Percentiles rank a stretch among this genome's conserved stretches.
These are phyloP conservation scores for Pythium rhizo-oryzae DNA, from an alignment of 352 stramenopile genomes.

Conservation along the genomic window DNA sequence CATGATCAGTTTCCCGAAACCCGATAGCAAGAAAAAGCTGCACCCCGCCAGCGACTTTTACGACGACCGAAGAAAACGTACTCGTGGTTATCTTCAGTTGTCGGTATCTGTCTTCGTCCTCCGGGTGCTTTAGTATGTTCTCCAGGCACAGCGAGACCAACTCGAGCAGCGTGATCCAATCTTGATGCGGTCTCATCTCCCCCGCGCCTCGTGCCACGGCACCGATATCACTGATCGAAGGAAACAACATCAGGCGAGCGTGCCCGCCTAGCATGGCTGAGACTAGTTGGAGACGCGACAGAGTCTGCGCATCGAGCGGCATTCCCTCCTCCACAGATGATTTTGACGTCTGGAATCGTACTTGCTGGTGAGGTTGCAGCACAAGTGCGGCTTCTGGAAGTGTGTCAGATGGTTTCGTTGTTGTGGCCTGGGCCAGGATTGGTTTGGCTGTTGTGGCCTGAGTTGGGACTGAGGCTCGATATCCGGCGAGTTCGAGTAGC, in stretches of 20 bases:
- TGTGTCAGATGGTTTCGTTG: not conserved
- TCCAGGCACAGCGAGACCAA: constrained; percentile 48
- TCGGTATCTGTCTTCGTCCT: constrained; percentile 45
- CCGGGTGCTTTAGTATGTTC: constrained; percentile 55
- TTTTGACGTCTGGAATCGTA: constrained; percentile 44
- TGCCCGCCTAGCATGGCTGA: constrained; percentile 48
- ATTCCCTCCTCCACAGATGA: not conserved
- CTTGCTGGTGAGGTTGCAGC: constrained; percentile 36
- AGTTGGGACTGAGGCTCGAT: constrained; percentile 5
- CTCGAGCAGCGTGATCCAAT: constrained; percentile 47
- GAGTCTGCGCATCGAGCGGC: constrained; percentile 31
- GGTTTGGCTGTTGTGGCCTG: not conserved
- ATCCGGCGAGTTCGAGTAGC: constrained; percentile 44
- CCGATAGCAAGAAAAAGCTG: constrained; percentile 50
- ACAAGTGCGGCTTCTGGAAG: constrained; percentile 18
- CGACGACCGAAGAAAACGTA: constrained; percentile 49
- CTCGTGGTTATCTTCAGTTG: constrained; percentile 52
- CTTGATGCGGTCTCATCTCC: constrained; percentile 8
- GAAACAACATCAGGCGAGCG: constrained; percentile 41
- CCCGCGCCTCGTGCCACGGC: constrained; percentile 49
- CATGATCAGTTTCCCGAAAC: constrained; percentile 53
- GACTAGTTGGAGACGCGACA: constrained; percentile 43
- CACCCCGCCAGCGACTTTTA: constrained; percentile 37
- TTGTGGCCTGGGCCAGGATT: not conserved
- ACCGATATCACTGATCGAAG: constrained; percentile 52